Base-by-base conservation (phyloP, 2,329 filamentous ascomycete genomes). In the Monilinia fructicola region DNA sequence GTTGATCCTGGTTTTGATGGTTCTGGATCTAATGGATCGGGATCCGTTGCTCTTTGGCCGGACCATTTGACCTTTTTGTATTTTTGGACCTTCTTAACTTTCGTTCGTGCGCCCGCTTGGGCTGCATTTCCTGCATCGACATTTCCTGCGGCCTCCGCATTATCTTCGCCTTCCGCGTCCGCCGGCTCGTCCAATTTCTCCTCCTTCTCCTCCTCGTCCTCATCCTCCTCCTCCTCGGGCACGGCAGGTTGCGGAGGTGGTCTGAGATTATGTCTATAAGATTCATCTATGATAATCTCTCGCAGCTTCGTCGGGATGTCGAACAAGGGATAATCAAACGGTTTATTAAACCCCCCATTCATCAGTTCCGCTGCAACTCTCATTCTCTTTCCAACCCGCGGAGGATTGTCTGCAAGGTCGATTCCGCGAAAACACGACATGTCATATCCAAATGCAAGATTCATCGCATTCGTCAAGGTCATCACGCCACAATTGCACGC, bases 401-500 rank as follows among this genome's bases (percentile, higher is more conserved):
- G 44, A 61, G 58, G 58, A 1, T 23, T 21, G 9, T 55, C 1
- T 11, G 28, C 16, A 16, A 23, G 26, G n/a, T 50, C 26, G 23
- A 16, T 12, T 2, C 4, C 16, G 0, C 2, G 18, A 40, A 11
- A 56, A 23, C 62, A 64, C 21, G 23, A 9, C 53, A 64, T 46
- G n/a, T 64, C 62, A n/a, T 64, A 64, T 23, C 62, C 62, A 9
- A 64, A 64, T 4, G 31, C 23, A 1, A 64, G 54, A 40, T 48
- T 44, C 14, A 14, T 38, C 12, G 62, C 62, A 38, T 18, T 40
- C 18, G 62, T 38, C 26, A 55, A 21, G 9, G 40, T 40, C 1
- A 56, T 38, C 40, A 64, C 5, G 11, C 52, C 42, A 40, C 62
- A 64, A 7, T 64, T 64, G 40, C 26, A 50, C 1, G 3, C 1